Conservation (phyloP, 768 basidiomycete genomes). For the Lactifluus echinatus region DNA sequence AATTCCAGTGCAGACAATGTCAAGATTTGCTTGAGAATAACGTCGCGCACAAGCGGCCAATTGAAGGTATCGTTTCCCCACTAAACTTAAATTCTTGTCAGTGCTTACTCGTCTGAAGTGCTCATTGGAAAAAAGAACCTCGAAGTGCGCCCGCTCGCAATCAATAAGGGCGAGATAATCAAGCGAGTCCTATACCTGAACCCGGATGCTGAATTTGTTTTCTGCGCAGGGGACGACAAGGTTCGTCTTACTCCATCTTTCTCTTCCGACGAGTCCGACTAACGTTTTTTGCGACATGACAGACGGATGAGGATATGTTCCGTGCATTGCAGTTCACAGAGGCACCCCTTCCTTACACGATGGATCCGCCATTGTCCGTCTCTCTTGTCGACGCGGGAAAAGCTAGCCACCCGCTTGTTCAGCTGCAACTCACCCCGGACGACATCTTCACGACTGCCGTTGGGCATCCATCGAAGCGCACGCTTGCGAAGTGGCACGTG, state of each 20-base stretch:
- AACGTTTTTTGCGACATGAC: not conserved
- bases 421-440: slow-evolving; percentile 57
- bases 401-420: slow-evolving; percentile 34
- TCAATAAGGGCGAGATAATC: slow-evolving; percentile 99
- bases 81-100: not conserved
- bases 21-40: slow-evolving; percentile 95
- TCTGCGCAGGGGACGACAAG: slow-evolving; percentile 99
- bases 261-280: no score
- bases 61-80: slow-evolving; percentile 57
- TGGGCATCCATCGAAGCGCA: slow-evolving; percentile 84
- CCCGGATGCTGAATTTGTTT: slow-evolving; percentile 90
- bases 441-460: slow-evolving; percentile 88
- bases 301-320: slow-evolving; percentile 99
- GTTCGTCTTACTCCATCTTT: slow-evolving; percentile 29
- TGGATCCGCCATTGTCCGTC: slow-evolving; percentile 51
- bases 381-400: slow-evolving; percentile 29
- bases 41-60: slow-evolving; percentile 84
- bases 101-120: slow-evolving; percentile 35
- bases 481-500: slow-evolving; percentile 88
- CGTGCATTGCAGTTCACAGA: slow-evolving; percentile 62
- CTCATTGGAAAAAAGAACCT: slow-evolving; percentile 98
- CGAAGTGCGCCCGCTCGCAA: slow-evolving; percentile 89
- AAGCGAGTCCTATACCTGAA: slow-evolving; percentile 88
- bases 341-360: slow-evolving; percentile 19
- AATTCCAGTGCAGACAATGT: slow-evolving; percentile 94